Evolutionary conservation across 805 yeast genomes (phyloP).

Genomic region (Ogataea angusta): DNA sequence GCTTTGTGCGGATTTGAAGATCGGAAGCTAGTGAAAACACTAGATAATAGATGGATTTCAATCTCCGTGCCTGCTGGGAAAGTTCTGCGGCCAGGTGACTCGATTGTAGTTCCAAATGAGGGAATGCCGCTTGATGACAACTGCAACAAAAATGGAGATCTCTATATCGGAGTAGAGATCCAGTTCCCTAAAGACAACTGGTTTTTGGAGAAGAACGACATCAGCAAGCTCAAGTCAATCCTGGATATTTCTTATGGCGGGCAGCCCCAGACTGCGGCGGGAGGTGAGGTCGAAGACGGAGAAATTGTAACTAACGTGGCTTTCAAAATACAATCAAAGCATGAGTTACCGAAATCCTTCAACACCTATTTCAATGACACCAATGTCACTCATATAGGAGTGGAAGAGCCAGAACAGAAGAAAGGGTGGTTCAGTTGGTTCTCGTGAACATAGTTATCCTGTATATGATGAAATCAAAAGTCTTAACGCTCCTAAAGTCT

Average conservation of each 20-base stretch:
- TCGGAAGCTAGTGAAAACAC: slow-evolving; percentile 59
- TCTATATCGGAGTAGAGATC: slow-evolving; percentile 66
- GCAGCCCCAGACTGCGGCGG: slow-evolving; percentile 7
- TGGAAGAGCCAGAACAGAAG: slow-evolving; percentile 27
- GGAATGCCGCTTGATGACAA: slow-evolving; percentile 70
- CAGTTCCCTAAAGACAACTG: slow-evolving; percentile 85
- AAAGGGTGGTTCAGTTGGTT: slow-evolving; percentile 30
- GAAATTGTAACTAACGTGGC: slow-evolving; percentile 24
- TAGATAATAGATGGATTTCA: slow-evolving; percentile 74
- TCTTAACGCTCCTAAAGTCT: slow-evolving; percentile 16
- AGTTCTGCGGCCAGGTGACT: slow-evolving; percentile 76
- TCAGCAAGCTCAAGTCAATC: slow-evolving; percentile 49
- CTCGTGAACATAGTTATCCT: slow-evolving; percentile 2
- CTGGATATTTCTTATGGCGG: slow-evolving; percentile 38
- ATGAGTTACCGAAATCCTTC: slow-evolving; percentile 27
- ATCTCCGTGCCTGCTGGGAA: slow-evolving; percentile 71
- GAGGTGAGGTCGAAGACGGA: slow-evolving; percentile 20
- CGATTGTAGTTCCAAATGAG: slow-evolving; percentile 59
- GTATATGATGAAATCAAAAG: slow-evolving; percentile 6
- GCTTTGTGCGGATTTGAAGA: slow-evolving; percentile 79
- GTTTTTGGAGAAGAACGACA: slow-evolving; percentile 72
- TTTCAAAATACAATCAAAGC: slow-evolving; percentile 21
- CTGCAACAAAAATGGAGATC: slow-evolving; percentile 51
- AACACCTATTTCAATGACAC: slow-evolving; percentile 27
- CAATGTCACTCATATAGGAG: slow-evolving; percentile 24